Evolutionary conservation across 2,329 filamentous ascomycete species (phyloP), one percentile per base, ranked within the genome.

Genomic region (Plectosphaerella sp.): DNA sequence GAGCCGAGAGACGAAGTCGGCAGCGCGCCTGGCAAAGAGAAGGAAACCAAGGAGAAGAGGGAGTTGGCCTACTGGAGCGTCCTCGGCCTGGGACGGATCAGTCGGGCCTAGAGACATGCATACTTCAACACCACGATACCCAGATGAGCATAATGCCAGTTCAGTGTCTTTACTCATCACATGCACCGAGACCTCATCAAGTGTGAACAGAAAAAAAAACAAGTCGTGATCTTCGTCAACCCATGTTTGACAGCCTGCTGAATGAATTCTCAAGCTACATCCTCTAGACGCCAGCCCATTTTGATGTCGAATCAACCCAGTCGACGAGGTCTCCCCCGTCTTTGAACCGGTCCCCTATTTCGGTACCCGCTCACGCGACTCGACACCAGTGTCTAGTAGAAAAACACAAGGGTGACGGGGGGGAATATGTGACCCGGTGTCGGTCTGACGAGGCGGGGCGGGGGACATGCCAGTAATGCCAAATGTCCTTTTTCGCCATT

Each of bases 1-100:
- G 88, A 91, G 58, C 76, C 77, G 1, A 76, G 82, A 51, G 80
- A 86, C 51, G 83, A 89, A 54, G 82, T 84, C 9, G 86, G 83
- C 12, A 75, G 78, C 4, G 71, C 73, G 9, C 62, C 71, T 2
- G 68, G 70, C 36, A 78, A 69, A 64, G 81, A 79, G 59, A 85
- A 79, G 67, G 83, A 82, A 45, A 82, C 75, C 47, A 86, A 79
- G 67, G 89, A 93, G 70, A 93, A 86, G 74, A 83, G 88, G 63
- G 94, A 97, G 66, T 73, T 97, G 69, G 91, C 91, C 51, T 97
- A 96, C 71, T 99, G 94, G 94, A 91, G 89, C 72, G 91, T 96
- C 18, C 75, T 97, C 36, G 93, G 93, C 4, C 82, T 95, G 53
- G 94, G 94, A 10, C 85, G 85, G 62, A 94, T 97, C 62, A 81